Evolutionary conservation across 116 monocot genomes (phyloP).

Genomic region (Phalaenopsis hybrid): DNA sequence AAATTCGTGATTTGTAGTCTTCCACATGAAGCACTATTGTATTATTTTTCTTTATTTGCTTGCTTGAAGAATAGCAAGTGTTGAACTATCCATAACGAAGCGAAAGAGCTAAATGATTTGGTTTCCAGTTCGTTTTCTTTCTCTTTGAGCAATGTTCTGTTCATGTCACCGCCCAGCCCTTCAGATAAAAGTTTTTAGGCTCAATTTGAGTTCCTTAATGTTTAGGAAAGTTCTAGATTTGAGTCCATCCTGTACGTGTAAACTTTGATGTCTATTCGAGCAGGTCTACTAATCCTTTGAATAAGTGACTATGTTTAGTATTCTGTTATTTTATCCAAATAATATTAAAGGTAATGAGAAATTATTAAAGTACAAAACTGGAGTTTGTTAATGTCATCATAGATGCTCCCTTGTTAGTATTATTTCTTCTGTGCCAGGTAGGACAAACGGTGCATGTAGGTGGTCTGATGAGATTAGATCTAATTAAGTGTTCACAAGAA

Average conservation of each 20-base stretch:
- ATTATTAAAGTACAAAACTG: background rate
- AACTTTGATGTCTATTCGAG: no score
- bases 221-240: no score
- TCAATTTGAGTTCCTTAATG: no score
- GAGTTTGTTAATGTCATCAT: background rate
- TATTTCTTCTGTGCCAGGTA: slow-evolving; percentile 27
- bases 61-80: background rate
- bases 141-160: no score
- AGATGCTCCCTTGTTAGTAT: background rate
- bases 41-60: background rate
- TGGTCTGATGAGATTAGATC: slow-evolving; percentile 70
- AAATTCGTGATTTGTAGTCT: background rate
- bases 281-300: no score
- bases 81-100: background rate
- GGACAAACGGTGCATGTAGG: slow-evolving; percentile 90
- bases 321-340: no score
- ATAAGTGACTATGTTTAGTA: no score
- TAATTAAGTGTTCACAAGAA: slow-evolving; percentile 46
- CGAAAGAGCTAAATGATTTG: background rate
- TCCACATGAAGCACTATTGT: background rate
- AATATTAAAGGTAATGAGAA: no score
- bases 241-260: no score
- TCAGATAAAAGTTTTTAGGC: no score
- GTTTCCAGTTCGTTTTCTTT: background rate
- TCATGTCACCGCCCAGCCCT: no score